A percentile compares a stretch with the other conserved stretches of the same genome.
These are phyloP conservation scores for Fusarium illudens DNA, from an alignment of 2,329 filamentous ascomycete genomes.

Conservation along the genomic window DNA sequence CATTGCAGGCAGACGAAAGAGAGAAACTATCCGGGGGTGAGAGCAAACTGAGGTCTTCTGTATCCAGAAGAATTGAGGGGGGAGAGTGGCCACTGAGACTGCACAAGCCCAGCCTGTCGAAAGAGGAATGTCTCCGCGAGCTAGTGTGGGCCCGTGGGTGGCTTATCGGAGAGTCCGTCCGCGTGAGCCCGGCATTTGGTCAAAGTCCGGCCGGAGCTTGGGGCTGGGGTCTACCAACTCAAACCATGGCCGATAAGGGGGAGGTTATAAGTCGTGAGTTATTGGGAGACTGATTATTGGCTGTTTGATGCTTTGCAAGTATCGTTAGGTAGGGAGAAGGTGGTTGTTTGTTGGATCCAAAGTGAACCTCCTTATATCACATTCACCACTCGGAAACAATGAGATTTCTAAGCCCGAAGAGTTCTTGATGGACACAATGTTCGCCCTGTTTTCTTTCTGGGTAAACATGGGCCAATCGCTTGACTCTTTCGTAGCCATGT, in stretches of 20 bases:
- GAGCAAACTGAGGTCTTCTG: conserved; percentile 18
- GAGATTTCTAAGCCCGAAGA: neutral
- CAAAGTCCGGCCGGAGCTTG: neutral
- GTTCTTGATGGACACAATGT: neutral
- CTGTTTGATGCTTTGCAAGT: neutral
- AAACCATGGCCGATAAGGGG: neutral
- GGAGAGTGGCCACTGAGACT: neutral
- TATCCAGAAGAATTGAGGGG: neutral
- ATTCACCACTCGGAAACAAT: neutral
- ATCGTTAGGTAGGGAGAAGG: neutral
- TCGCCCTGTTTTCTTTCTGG: neutral
- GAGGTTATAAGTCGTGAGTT: neutral
- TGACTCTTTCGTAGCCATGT: neutral
- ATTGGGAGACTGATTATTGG: neutral
- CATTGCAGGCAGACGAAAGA: conserved; percentile 4
- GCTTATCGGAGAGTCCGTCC: neutral
- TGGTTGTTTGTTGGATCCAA: neutral
- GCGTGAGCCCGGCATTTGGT: neutral
- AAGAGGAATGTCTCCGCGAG: conserved; percentile 36
- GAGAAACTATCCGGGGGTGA: conserved; percentile 6
- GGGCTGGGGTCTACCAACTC: neutral
- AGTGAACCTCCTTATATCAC: neutral
- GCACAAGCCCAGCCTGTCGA: neutral
- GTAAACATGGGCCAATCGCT: neutral
- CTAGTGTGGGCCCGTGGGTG: neutral